Base-by-base conservation (phyloP, 768 basidiomycete species). In the Chlorophyllum brunneum region DNA sequence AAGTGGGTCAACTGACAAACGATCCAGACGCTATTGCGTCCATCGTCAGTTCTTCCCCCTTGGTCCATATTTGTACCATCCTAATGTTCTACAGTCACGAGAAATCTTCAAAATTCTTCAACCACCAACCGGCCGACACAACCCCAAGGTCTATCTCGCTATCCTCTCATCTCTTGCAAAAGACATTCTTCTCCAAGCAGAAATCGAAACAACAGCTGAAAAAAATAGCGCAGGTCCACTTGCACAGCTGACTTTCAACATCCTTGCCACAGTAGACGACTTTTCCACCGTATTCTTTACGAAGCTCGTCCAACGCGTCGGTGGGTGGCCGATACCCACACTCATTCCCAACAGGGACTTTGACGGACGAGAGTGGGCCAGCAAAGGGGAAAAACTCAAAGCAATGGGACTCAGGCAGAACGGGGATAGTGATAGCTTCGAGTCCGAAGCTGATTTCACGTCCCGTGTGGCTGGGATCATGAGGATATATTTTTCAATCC, bases 151-250 rank as follows among this genome's bases (percentile, higher is more conserved):
- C 48, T 95, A 93, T 64, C 66, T 75, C 41, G 89, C 92, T 44
- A 76, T 87, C 18, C 79, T 95, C 39, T 94, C 90, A 18, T 87
- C 93, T n/a, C 79, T 98, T 34, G 75, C 92, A 41, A 98, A 98
- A 64, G 74, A 83, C 15, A 85, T 98, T 55, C 77, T 98, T 38
- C 76, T 89, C 29, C 95, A 98, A 70, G 94, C 94, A 15, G 94
- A 97, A 71, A 88, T 85, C 0, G 95, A 98, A 67, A 90, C 95
- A 7, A 77, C 88, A 1, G 93, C 94, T 2, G 90, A 95, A 67
- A 84, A 88, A 61, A 82, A 83, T 26, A 87, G 88, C 20, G 94
- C 93, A 0, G 74, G 78, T 31, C 95, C 95, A 0, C 78, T 99
- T 20, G 91, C 89, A 0, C 79, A 81, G 27, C 81, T 97, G 9